Evolutionary conservation across 1,139 yeast species (phyloP), one percentile per base, ranked within the genome.

Genomic region (Keqinozyma sinolaborantium): DNA sequence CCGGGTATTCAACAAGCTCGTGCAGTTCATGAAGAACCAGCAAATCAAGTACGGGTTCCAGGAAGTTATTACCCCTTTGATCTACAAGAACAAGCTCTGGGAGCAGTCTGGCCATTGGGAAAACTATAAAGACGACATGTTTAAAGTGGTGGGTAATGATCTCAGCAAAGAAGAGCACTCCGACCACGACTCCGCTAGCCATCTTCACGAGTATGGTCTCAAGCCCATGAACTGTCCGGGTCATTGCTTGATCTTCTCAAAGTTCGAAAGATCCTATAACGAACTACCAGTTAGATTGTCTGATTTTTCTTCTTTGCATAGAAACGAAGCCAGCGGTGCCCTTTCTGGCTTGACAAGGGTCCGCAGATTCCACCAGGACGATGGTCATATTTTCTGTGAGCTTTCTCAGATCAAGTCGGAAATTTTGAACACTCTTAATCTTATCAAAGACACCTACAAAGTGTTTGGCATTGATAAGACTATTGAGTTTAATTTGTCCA

Each of bases 171-270:
- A 62, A 29, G 61, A 53, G 10, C 29, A 29, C 3, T 73, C 66
- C 33, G 51, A 62, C 15, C 21, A 7, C 10, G 10, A 18, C 10
- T 18, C 21, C 21, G 9, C 21, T 18, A 7, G 9, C 10, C 21
- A 18, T 18, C 21, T 18, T 7, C 81, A 77, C 45, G 79, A 73
- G 26, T 86, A 77, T 52, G 96, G 96, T 3, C 68, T 92, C 40
- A 92, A 92, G 57, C 98, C 98, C 16, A 92, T 92, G 98, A 94
- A 92, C 62, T 92, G 98, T 56, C 98, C 99, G 0, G 97, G 97
- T 1, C 99, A 94, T 56, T 94, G 98, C 54, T 56, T 92, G 36
- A 78, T 94, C 43, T 94, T 81, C 64, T 77, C 83, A 39, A 76
- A 80, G 42, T 79, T 84, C 43, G 95, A 88, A 38, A 77, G 95